Conservation (phyloP, 2,329 filamentous ascomycete species). For the Alternaria atra region DNA sequence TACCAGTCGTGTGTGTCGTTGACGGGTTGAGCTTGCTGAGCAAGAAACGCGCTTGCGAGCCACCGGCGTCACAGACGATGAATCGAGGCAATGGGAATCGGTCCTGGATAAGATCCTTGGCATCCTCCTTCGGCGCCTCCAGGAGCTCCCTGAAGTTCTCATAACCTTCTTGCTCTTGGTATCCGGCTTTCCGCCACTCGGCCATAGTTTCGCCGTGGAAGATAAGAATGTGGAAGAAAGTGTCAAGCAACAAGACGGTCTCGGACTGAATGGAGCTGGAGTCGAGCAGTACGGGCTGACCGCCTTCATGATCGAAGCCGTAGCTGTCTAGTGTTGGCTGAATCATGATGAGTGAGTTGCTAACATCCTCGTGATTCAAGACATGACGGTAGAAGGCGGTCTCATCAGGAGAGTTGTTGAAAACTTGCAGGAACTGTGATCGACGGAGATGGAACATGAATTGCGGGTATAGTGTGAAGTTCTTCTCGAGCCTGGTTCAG, state of each 20-base stretch:
- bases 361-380: slow-evolving; percentile 94
- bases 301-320: slow-evolving; percentile 93
- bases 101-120: slow-evolving; percentile 95
- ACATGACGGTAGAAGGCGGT: slow-evolving; percentile 99
- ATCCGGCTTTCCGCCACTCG: slow-evolving; percentile 97
- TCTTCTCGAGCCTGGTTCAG: slow-evolving; percentile 78
- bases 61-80: slow-evolving; percentile 98
- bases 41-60: slow-evolving; percentile 95
- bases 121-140: slow-evolving; percentile 95
- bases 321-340: slow-evolving; percentile 98
- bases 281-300: slow-evolving; percentile 91
- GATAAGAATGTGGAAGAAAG: slow-evolving; percentile 99
- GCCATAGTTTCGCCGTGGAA: slow-evolving; percentile 99
- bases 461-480: slow-evolving; percentile 97
- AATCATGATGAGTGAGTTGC: slow-evolving; percentile 98
- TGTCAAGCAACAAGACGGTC: slow-evolving; percentile 92
- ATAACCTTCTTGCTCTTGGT: slow-evolving; percentile 97
- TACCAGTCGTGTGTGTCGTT: slow-evolving; percentile 92
- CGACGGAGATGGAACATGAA: slow-evolving; percentile 99
- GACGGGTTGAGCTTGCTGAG: slow-evolving; percentile 97
- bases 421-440: slow-evolving; percentile 97
- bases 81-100: slow-evolving; percentile 98
- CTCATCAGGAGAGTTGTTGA: slow-evolving; percentile 99
- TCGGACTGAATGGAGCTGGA: slow-evolving; percentile 95
- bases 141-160: slow-evolving; percentile 91